Conservation (phyloP, 805 yeast species). For the Nakazawaea molendinolei region DNA sequence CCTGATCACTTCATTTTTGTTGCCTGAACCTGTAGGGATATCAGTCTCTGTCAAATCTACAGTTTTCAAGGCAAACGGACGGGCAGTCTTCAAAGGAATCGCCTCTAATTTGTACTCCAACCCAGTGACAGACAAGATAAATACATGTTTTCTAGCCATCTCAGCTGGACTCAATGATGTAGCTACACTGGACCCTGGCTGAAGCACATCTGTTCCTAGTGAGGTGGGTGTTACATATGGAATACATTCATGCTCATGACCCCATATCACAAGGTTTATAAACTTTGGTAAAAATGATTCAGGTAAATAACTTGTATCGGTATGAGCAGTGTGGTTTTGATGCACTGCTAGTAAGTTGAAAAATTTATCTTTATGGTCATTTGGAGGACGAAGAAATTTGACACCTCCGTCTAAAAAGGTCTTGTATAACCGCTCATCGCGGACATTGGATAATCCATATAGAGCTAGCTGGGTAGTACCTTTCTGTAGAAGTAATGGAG, state of each 20-base stretch:
- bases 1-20: slow-evolving; percentile 51
- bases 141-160: slow-evolving; percentile 65
- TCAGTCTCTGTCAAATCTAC: slow-evolving; percentile 48
- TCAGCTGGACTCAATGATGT: slow-evolving; percentile 88
- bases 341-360: slow-evolving; percentile 83
- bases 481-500: slow-evolving; percentile 77
- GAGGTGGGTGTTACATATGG: slow-evolving; percentile 59
- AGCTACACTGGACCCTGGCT: slow-evolving; percentile 92
- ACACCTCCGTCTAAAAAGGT: slow-evolving; percentile 79
- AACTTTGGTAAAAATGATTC: slow-evolving; percentile 78
- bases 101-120: slow-evolving; percentile 50
- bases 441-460: slow-evolving; percentile 81
- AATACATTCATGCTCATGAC: slow-evolving; percentile 94
- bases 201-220: slow-evolving; percentile 70
- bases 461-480: slow-evolving; percentile 78
- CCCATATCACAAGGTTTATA: slow-evolving; percentile 86
- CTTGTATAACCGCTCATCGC: slow-evolving; percentile 83
- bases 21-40: slow-evolving; percentile 53
- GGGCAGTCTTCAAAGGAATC: slow-evolving; percentile 57
- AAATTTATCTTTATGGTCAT: slow-evolving; percentile 49
- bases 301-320: slow-evolving; percentile 77
- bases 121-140: slow-evolving; percentile 59
- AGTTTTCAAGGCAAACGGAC: slow-evolving; percentile 78
- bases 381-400: slow-evolving; percentile 62
- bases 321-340: slow-evolving; percentile 82